phyloP scores from a whole-genome alignment of 129 eudicot genomes.

The Ambrosia trifida region DNA sequence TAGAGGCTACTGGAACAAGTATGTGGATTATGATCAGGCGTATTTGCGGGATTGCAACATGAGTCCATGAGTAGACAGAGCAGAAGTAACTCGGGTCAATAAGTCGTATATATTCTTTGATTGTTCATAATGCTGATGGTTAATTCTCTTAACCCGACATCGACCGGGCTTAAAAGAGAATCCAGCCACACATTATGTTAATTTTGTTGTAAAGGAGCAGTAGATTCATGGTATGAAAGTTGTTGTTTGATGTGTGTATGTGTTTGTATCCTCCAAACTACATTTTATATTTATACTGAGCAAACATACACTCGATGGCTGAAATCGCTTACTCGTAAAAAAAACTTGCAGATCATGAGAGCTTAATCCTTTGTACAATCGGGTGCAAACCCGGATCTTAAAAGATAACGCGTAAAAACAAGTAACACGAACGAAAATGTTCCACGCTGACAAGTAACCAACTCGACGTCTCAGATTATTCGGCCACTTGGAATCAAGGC shows the following conservation, averaged over 20 bases:
- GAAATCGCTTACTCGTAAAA: slow-evolving; percentile 4
- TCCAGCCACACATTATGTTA: slow-evolving; percentile 16
- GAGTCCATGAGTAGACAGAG: slow-evolving; percentile 45
- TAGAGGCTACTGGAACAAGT: slow-evolving; percentile 70
- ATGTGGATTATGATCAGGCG: slow-evolving; percentile 69
- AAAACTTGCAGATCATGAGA: background rate
- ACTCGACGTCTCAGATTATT: slow-evolving; percentile 44
- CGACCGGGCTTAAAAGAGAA: slow-evolving; percentile 12
- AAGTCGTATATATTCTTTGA: slow-evolving; percentile 38
- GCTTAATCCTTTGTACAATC: slow-evolving; percentile 6
- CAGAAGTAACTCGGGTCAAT: background rate
- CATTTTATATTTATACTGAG: background rate
- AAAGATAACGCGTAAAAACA: background rate
- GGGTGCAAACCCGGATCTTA: background rate
- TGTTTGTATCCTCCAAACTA: background rate
- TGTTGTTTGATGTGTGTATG: slow-evolving; percentile 26
- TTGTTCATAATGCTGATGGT: slow-evolving; percentile 26
- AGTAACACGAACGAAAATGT: slow-evolving; percentile 16
- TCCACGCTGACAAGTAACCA: background rate
- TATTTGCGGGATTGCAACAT: slow-evolving; percentile 90
- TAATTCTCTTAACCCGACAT: slow-evolving; percentile 9
- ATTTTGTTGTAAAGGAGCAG: slow-evolving; percentile 32
- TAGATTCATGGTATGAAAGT: slow-evolving; percentile 28
- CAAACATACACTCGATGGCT: background rate
- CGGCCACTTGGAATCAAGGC: slow-evolving; percentile 82